Percentiles rank a stretch among this genome's conserved stretches.
Evolutionary conservation across 2,329 filamentous ascomycete genomes (phyloP).

Genomic region (Penicillium sp.): DNA sequence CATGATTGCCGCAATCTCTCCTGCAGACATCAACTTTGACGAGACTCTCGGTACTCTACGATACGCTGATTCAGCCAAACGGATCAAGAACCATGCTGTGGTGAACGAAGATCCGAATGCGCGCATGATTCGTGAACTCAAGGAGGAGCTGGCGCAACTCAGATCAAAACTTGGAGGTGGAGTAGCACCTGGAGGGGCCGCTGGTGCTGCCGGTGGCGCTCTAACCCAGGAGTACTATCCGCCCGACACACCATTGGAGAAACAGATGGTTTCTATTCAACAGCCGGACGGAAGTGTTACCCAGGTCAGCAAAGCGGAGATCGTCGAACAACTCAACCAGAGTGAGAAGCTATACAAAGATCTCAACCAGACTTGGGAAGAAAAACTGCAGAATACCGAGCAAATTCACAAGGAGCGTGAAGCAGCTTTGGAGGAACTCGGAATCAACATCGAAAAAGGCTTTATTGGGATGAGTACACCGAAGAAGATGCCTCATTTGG

Average conservation of each 20-base stretch:
- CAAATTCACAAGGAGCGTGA: slow-evolving; percentile 97
- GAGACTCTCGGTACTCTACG: slow-evolving; percentile 93
- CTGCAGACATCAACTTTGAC: slow-evolving; percentile 98
- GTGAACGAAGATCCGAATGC: slow-evolving; percentile 99
- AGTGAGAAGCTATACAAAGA: slow-evolving; percentile 95
- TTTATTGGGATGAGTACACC: slow-evolving; percentile 93
- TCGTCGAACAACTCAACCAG: slow-evolving; percentile 91
- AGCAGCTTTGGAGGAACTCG: slow-evolving; percentile 88
- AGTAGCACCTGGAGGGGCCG: slow-evolving; percentile 41
- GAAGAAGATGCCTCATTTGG: slow-evolving; percentile 98
- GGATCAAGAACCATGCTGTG: slow-evolving; percentile 99
- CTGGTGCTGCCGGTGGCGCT: slow-evolving; percentile 48
- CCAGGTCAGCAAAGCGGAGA: slow-evolving; percentile 97
- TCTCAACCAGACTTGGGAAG: slow-evolving; percentile 97
- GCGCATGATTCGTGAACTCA: slow-evolving; percentile 96
- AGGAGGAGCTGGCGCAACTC: slow-evolving; percentile 85
- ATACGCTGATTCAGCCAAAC: slow-evolving; percentile 95
- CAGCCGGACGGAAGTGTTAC: slow-evolving; percentile 81
- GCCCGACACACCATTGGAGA: slow-evolving; percentile 84
- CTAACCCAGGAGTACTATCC: slow-evolving; percentile 81
- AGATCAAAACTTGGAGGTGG: slow-evolving; percentile 77
- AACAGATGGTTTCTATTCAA: slow-evolving; percentile 95
- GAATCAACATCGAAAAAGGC: slow-evolving; percentile 98
- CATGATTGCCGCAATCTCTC: slow-evolving; percentile 98
- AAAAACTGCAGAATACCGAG: slow-evolving; percentile 92